A percentile compares a stretch with the other conserved stretches of the same genome.
phyloP scores from a whole-genome alignment of 768 basidiomycete species.

The Postia placenta region DNA sequence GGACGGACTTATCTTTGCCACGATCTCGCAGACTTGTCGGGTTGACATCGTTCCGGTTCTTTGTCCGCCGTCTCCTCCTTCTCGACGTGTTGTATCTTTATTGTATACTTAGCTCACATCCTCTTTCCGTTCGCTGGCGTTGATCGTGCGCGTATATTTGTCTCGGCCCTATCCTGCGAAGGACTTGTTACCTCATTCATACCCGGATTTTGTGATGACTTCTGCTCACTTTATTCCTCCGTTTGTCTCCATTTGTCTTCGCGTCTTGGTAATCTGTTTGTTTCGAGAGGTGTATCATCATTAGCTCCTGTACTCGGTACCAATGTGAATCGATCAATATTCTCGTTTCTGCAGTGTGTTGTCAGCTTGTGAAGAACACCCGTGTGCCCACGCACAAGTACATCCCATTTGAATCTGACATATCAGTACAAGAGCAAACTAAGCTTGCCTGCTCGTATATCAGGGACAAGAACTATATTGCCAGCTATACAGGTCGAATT shows the following conservation, averaged over 20 bases:
- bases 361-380: neutral
- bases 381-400: neutral
- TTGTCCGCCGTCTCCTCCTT: neutral
- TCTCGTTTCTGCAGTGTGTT: too few relatives aligned
- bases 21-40: too few relatives aligned
- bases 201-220: too few relatives aligned
- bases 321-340: too few relatives aligned
- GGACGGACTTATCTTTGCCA: too few relatives aligned
- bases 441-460: neutral
- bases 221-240: too few relatives aligned
- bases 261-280: too few relatives aligned
- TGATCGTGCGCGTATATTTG: neutral
- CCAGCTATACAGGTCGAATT: neutral
- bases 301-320: too few relatives aligned
- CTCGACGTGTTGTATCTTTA: neutral
- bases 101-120: neutral
- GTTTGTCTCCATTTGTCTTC: too few relatives aligned
- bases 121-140: neutral
- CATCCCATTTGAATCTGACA: neutral
- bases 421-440: neutral
- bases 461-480: neutral
- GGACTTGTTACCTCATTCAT: too few relatives aligned
- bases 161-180: constrained; percentile 1
- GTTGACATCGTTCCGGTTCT: too few relatives aligned
- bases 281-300: too few relatives aligned